A percentile compares a stretch with the other conserved stretches of the same genome.
phyloP scores from a whole-genome alignment of 176 grass and related monocot species.

The Urochloa ruziziensis region DNA sequence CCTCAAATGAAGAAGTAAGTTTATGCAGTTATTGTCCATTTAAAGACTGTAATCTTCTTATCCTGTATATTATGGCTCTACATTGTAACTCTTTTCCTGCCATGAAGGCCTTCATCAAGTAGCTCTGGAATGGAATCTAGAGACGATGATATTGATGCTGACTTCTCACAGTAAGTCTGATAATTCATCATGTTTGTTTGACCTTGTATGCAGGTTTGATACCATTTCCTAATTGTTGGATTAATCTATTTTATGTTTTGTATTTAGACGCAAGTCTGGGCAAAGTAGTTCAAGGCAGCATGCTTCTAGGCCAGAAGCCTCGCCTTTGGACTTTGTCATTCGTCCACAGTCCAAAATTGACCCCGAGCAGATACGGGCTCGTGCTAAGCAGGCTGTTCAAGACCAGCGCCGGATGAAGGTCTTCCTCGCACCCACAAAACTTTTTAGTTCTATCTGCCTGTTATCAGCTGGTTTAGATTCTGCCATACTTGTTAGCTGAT shows the following conservation, averaged over 20 bases:
- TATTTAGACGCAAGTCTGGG: slow-evolving; percentile 52
- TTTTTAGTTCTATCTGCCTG: background rate
- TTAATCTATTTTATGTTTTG: slow-evolving; percentile 8
- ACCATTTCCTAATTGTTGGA: background rate
- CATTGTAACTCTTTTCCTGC: background rate
- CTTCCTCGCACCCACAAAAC: background rate
- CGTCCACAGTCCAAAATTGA: slow-evolving; percentile 92
- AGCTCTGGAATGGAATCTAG: slow-evolving; percentile 62
- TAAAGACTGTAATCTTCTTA: background rate
- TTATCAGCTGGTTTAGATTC: slow-evolving; percentile 2
- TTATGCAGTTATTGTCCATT: background rate
- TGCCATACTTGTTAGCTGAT: background rate
- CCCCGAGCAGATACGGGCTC: slow-evolving; percentile 69
- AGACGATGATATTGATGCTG: slow-evolving; percentile 85
- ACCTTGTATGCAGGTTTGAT: background rate
- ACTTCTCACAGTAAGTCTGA: slow-evolving; percentile 84
- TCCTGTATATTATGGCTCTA: slow-evolving; percentile 21
- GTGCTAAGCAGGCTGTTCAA: slow-evolving; percentile 78
- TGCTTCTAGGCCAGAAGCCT: slow-evolving; percentile 89
- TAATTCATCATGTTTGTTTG: background rate
- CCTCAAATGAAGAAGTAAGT: slow-evolving; percentile 73
- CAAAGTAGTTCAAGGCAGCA: slow-evolving; percentile 68
- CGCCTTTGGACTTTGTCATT: slow-evolving; percentile 85
- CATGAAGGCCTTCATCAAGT: slow-evolving; percentile 66
- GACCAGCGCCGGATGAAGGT: slow-evolving; percentile 82